Percentiles rank a stretch among this genome's conserved stretches.
phyloP scores from a whole-genome alignment of 2,329 filamentous ascomycete species.

The Alternaria angustiovoidea region DNA sequence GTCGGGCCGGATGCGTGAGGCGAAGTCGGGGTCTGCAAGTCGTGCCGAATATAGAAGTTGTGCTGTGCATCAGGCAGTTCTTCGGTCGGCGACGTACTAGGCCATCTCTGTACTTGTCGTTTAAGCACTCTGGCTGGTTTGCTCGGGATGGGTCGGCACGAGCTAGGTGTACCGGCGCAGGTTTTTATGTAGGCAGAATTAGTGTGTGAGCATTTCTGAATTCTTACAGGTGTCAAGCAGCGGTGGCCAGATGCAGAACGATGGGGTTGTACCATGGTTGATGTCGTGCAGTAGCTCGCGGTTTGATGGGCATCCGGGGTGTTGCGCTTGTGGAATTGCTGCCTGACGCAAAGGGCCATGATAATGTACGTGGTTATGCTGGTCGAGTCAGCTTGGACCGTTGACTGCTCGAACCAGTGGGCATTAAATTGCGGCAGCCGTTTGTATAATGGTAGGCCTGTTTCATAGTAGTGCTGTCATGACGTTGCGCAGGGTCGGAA shows the following conservation, averaged over 20 bases:
- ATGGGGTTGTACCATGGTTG: conserved; percentile 14
- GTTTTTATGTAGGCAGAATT: background rate
- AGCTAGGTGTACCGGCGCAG: conserved; percentile 3
- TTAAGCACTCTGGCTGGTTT: background rate
- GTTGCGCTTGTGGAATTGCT: conserved; percentile 4
- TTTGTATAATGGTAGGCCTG: conserved; percentile 7
- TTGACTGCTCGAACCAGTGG: background rate
- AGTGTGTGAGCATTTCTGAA: background rate
- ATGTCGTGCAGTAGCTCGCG: conserved; percentile 21
- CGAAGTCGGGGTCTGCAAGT: conserved; percentile 6
- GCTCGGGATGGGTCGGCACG: conserved; percentile 3
- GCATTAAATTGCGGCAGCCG: conserved; percentile 7
- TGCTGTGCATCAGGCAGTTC: conserved; percentile 8
- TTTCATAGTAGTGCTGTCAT: conserved; percentile 3
- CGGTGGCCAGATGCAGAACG: background rate
- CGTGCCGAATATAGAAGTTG: conserved; percentile 7
- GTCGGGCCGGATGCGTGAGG: conserved; percentile 11
- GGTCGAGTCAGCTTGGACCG: conserved; percentile 8
- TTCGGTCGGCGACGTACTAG: background rate
- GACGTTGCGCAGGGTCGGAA: conserved; percentile 8
- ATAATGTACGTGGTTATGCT: background rate
- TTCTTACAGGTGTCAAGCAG: background rate
- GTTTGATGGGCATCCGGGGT: conserved; percentile 10
- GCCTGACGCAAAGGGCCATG: conserved; percentile 10
- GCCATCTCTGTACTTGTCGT: background rate